Base-by-base conservation (phyloP, 140 eudicot genomes). In the Oenanthe javanica region DNA sequence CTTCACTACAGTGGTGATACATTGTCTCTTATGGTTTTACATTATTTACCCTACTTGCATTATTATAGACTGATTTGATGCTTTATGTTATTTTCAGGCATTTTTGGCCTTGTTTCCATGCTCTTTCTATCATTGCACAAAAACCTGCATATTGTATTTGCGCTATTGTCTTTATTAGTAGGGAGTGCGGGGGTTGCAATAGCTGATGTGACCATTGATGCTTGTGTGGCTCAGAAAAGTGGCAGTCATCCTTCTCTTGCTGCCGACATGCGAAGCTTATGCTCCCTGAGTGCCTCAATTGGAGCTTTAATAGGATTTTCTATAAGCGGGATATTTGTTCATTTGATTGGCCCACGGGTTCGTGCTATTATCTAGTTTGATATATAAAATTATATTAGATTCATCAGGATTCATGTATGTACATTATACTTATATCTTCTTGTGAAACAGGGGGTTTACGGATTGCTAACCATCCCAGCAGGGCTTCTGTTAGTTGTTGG, bases 201-300 rank as follows among this genome's bases (percentile, higher is more conserved):
- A 82, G 99, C 98, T 16, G 99, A 96, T 83, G 99, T 96, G 63
- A 93, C 98, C 9, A 82, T 96, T 77, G 99, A 96, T 85, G 99
- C 99, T 14, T 96, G 99, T 77, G 96, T 93, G 84, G 98, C 98
- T 52, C 92, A 93, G 83, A 89, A 88, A 43, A 90, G 93, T 67
- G 91, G 91, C 43, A 75, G 64, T 82, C 89, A 89, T 87, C 91
- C 89, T 73, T 84, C 88, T 66, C 87, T 93, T 77, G 99, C 99
- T 54, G 86, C 98, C 14, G 98, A 96, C 76, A 88, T 96, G 97
- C 99, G 93, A 87, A 96, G 96, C 81, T 87, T 96, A 80, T 93
- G 98, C 73, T 83, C 93, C 15, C 80, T 93, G 76, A 91, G 98
- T 69, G 76, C 96, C 49, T 89, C 98, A 52, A 87, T 91, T 14